These are phyloP conservation scores for Colletotrichum phormii DNA, from an alignment of 2,329 filamentous ascomycete genomes.

Conservation along the genomic window DNA sequence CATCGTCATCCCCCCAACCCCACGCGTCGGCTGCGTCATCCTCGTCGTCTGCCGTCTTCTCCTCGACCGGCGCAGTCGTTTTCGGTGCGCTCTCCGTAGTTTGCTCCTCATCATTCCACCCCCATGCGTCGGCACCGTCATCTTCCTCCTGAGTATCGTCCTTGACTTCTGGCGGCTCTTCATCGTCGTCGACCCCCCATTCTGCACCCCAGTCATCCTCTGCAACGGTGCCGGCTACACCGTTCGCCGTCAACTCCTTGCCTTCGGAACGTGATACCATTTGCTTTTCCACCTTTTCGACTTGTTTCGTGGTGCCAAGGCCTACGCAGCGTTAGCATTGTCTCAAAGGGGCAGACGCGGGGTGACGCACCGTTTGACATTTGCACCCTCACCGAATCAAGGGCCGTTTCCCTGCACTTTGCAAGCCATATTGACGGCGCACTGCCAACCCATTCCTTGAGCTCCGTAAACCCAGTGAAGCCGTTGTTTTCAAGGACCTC, in stretches of 20 bases:
- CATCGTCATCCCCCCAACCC: slow-evolving; percentile 85
- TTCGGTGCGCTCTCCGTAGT: slow-evolving; percentile 46
- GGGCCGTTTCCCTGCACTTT: slow-evolving; percentile 82
- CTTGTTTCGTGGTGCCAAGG: slow-evolving; percentile 74
- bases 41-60: slow-evolving; percentile 47
- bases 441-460: slow-evolving; percentile 84
- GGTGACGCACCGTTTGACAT: slow-evolving; percentile 66
- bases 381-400: slow-evolving; percentile 79
- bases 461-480: slow-evolving; percentile 71
- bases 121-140: slow-evolving; percentile 78
- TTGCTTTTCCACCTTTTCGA: slow-evolving; percentile 88
- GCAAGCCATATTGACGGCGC: slow-evolving; percentile 87
- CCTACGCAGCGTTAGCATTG: slow-evolving; percentile 36
- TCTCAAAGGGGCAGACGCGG: neutral
- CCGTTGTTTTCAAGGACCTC: slow-evolving; percentile 68
- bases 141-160: slow-evolving; percentile 47
- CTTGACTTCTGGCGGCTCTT: slow-evolving; percentile 42
- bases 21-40: slow-evolving; percentile 75
- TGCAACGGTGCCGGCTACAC: slow-evolving; percentile 53
- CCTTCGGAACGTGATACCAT: slow-evolving; percentile 77
- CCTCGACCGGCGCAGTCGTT: slow-evolving; percentile 35
- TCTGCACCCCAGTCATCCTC: slow-evolving; percentile 80
- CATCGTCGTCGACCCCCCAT: slow-evolving; percentile 79
- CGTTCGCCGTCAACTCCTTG: slow-evolving; percentile 70
- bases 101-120: slow-evolving; percentile 80